phyloP scores from a whole-genome alignment of 164 flowering plant species.

The Magnolia kwangsiensis region DNA sequence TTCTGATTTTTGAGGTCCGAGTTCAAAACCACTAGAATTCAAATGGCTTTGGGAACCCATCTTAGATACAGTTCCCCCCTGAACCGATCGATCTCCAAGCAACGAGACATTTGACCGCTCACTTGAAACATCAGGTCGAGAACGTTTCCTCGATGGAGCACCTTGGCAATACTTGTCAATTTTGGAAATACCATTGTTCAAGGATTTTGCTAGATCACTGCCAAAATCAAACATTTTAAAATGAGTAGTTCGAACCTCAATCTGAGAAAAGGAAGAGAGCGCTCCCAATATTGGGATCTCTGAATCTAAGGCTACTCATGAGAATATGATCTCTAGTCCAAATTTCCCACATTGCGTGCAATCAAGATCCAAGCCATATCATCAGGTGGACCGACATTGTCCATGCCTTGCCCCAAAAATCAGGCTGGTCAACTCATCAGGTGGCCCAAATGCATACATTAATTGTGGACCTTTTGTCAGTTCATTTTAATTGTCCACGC shows the following conservation, averaged over 20 bases:
- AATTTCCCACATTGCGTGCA: no score
- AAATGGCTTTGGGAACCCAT: slow-evolving; percentile 50
- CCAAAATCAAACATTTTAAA: slow-evolving; percentile 1
- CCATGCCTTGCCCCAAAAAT: no score
- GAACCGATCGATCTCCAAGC: slow-evolving; percentile 51
- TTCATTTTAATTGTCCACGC: no score
- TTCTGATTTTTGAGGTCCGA: slow-evolving; percentile 61
- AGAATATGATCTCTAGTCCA: no score
- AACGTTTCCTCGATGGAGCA: slow-evolving; percentile 61
- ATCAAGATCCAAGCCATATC: no score
- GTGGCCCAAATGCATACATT: no score
- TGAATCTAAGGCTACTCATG: no score
- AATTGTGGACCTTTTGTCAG: no score
- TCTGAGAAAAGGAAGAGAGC: neutral
- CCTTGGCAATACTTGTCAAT: slow-evolving; percentile 60
- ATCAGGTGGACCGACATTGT: no score
- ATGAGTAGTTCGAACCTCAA: neutral
- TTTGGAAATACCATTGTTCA: slow-evolving; percentile 43
- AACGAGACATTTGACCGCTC: slow-evolving; percentile 43
- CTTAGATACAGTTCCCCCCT: slow-evolving; percentile 50
- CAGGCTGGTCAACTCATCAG: no score
- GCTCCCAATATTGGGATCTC: no score
- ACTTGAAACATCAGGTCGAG: slow-evolving; percentile 53
- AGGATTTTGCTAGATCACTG: slow-evolving; percentile 68
- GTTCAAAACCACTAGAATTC: slow-evolving; percentile 37